Conservation (phyloP, 1,284 basidiomycete genomes). For the Pholiota adiposa region DNA sequence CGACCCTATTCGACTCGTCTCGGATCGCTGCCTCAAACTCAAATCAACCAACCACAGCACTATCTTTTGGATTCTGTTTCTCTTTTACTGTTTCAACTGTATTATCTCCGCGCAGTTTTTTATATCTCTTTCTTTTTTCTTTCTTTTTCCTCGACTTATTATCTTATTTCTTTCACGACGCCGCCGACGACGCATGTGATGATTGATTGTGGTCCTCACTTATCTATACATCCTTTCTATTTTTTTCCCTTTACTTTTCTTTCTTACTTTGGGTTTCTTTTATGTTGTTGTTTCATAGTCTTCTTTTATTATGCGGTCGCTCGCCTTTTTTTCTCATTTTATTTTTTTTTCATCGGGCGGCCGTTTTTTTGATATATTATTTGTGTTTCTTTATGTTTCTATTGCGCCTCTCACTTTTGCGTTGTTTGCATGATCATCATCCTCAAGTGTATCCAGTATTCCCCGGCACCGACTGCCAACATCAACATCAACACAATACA, state of each 20-base stretch:
- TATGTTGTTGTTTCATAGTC: background rate
- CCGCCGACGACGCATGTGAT: constrained; percentile 5
- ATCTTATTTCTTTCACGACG: background rate
- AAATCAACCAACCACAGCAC: constrained; percentile 1
- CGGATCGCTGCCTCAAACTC: too few species aligned
- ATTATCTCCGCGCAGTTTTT: constrained; percentile 3
- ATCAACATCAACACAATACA: background rate
- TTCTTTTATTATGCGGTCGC: background rate
- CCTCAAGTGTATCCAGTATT: constrained; percentile 3
- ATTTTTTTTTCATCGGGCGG: background rate
- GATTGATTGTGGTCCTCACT: background rate
- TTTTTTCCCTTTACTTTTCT: background rate
- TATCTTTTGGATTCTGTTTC: constrained; percentile 13
- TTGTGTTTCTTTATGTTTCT: background rate
- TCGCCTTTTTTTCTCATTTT: background rate
- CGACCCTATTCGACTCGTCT: too few species aligned
- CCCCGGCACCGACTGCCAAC: background rate
- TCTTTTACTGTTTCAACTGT: constrained; percentile 5
- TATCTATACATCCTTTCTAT: constrained; percentile 5
- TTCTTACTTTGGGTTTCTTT: background rate
- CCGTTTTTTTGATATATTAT: background rate
- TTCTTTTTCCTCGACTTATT: background rate
- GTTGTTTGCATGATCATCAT: background rate
- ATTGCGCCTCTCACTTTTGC: background rate
- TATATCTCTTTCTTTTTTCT: background rate